phyloP scores from a whole-genome alignment of 2,329 filamentous ascomycete species.

The Amauroascus niger region DNA sequence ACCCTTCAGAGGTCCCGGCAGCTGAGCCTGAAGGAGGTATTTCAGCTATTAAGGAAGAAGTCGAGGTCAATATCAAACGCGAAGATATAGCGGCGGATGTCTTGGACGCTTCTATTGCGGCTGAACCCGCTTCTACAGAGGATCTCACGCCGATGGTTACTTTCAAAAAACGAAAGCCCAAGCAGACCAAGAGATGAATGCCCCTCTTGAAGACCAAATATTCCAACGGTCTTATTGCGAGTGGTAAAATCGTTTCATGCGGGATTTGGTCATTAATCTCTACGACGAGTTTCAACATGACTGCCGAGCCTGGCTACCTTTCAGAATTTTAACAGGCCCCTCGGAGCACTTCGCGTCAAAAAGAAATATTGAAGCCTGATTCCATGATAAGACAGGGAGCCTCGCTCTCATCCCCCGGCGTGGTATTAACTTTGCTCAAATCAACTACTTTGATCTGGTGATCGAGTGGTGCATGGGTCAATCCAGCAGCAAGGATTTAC shows the following conservation, averaged over 20 bases:
- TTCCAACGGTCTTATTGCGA: not conserved
- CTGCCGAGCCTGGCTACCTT: too few species aligned
- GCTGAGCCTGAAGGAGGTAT: not conserved
- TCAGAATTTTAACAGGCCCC: too few species aligned
- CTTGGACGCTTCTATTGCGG: slow-evolving; percentile 6
- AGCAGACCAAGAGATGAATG: slow-evolving; percentile 33
- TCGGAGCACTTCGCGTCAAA: not conserved
- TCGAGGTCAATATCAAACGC: slow-evolving; percentile 21
- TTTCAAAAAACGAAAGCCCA: slow-evolving; percentile 44
- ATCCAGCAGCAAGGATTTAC: not conserved
- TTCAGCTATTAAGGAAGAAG: slow-evolving; percentile 17
- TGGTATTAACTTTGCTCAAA: not conserved
- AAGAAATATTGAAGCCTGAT: not conserved
- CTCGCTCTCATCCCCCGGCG: not conserved
- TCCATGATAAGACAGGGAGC: not conserved
- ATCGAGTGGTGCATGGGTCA: not conserved
- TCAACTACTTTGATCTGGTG: not conserved
- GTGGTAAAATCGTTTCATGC: not conserved
- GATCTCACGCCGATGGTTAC: slow-evolving; percentile 26
- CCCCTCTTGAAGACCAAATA: not conserved
- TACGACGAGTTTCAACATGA: too few species aligned
- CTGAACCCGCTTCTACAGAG: slow-evolving; percentile 15
- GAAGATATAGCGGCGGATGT: slow-evolving; percentile 21
- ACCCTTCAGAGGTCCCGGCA: not conserved
- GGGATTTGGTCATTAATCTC: too few species aligned